These are phyloP conservation scores for Mycosphaerella arachidis DNA, from an alignment of 2,329 filamentous ascomycete species.

Conservation along the genomic window DNA sequence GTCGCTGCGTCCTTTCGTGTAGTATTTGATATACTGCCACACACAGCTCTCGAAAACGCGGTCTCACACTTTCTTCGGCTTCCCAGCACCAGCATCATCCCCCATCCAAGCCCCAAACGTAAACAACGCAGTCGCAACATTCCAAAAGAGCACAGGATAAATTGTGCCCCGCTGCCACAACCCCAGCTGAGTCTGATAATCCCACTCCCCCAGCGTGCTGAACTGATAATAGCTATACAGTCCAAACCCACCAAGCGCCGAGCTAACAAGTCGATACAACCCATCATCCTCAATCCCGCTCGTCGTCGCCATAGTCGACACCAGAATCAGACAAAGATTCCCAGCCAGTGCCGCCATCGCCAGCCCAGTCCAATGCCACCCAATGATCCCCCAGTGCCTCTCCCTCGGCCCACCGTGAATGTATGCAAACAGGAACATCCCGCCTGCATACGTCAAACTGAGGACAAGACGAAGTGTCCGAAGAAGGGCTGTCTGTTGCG, in stretches of 20 bases:
- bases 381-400: conserved; percentile 18
- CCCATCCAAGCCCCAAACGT: not conserved
- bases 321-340: conserved; percentile 18
- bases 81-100: not conserved
- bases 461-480: conserved; percentile 11
- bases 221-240: conserved; percentile 19
- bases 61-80: not conserved
- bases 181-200: conserved; percentile 19
- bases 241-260: conserved; percentile 9
- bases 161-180: conserved; percentile 19
- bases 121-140: conserved; percentile 9
- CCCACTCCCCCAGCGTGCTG: conserved; percentile 18
- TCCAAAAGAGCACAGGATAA: conserved; percentile 17
- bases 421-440: conserved; percentile 15
- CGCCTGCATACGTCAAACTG: conserved; percentile 10
- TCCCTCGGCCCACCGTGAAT: conserved; percentile 22
- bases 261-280: conserved; percentile 14
- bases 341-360: conserved; percentile 13
- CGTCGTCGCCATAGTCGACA: conserved; percentile 2
- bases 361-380: conserved; percentile 22
- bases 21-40: too few species aligned
- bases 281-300: conserved; percentile 9
- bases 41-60: not conserved
- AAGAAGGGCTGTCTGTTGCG: conserved; percentile 3
- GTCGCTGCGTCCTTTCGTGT: not conserved